These are phyloP conservation scores for Colletotrichum paranaense DNA, from an alignment of 2,329 filamentous ascomycete genomes.

Conservation along the genomic window DNA sequence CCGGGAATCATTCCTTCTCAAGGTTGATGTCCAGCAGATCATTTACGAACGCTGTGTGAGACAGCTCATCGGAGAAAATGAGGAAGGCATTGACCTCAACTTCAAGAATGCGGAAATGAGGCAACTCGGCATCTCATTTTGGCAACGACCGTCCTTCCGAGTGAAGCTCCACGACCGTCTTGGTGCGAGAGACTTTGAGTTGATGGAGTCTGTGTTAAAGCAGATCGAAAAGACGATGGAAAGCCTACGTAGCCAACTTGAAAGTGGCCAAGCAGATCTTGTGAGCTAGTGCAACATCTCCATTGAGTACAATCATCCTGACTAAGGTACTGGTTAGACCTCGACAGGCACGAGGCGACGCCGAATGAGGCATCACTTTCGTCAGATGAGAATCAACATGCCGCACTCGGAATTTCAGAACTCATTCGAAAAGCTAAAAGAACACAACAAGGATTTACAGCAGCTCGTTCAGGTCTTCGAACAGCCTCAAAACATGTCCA, in stretches of 20 bases:
- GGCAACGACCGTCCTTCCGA: neutral
- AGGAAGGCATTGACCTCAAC: neutral
- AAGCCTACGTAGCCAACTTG: neutral
- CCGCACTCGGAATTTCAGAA: constrained; percentile 9
- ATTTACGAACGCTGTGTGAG: constrained; percentile 5
- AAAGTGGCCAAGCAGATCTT: neutral
- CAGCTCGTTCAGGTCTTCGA: neutral
- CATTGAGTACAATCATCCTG: neutral
- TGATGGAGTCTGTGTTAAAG: neutral
- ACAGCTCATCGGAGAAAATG: neutral
- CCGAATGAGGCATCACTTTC: neutral
- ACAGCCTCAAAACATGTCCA: neutral
- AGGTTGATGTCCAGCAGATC: neutral
- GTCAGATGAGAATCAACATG: neutral
- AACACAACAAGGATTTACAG: neutral
- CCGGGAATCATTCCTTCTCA: neutral
- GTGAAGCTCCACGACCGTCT: neutral
- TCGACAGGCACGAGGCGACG: neutral
- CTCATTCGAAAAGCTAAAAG: neutral
- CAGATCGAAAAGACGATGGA: neutral
- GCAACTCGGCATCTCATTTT: neutral
- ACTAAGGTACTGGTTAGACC: neutral
- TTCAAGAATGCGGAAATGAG: neutral
- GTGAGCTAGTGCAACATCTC: no score
- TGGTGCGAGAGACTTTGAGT: neutral